These are phyloP conservation scores for Phascolomyces articulosus DNA, from an alignment of 371 early-diverging fungal species.

Conservation along the genomic window DNA sequence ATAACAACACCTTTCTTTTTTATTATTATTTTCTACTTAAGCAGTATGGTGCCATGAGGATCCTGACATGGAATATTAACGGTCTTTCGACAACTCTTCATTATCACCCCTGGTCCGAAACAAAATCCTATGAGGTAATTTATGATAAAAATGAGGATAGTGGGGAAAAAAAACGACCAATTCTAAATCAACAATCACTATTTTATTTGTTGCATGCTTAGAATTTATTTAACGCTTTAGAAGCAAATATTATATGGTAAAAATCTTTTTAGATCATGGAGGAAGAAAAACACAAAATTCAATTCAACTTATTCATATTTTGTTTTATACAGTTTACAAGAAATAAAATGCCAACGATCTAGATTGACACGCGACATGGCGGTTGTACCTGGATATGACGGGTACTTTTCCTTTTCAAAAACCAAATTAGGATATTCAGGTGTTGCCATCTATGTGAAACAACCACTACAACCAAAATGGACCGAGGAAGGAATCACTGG, in stretches of 20 bases:
- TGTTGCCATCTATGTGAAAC: constrained; percentile 71
- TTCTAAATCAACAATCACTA: too few relatives aligned
- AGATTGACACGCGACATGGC: constrained; percentile 65
- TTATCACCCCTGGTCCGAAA: constrained; percentile 60
- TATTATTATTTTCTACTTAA: neutral
- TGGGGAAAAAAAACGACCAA: too few relatives aligned
- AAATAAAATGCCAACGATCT: constrained; percentile 71
- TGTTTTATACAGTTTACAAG: constrained; percentile 62
- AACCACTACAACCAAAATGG: constrained; percentile 47
- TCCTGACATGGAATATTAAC: constrained; percentile 73
- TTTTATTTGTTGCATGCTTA: constrained; percentile 21
- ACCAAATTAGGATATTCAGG: constrained; percentile 75
- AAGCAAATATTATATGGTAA: constrained; percentile 75
- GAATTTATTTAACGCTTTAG: constrained; percentile 59
- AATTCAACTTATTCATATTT: too few relatives aligned
- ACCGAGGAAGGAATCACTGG: constrained; percentile 75
- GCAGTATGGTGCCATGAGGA: constrained; percentile 41
- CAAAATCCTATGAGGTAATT: constrained; percentile 58
- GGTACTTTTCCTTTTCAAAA: constrained; percentile 72
- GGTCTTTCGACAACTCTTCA: constrained; percentile 60
- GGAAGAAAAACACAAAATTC: neutral
- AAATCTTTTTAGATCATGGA: neutral
- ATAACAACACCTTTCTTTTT: neutral
- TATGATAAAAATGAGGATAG: neutral
- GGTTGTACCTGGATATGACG: constrained; percentile 73